Percentiles rank a stretch among this genome's conserved stretches.
Conservation (phyloP, 2,329 filamentous ascomycete species). For the Zarea fungicola region DNA sequence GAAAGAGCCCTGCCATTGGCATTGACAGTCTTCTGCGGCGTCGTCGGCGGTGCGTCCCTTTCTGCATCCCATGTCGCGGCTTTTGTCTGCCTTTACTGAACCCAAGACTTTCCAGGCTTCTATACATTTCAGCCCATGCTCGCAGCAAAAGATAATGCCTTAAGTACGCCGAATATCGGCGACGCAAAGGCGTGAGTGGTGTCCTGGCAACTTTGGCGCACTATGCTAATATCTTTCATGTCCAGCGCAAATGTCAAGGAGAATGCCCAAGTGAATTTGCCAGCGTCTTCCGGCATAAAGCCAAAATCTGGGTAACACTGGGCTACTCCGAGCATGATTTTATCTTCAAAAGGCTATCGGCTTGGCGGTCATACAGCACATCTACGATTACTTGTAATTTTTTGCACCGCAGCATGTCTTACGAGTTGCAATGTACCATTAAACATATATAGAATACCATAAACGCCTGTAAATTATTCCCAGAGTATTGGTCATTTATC, state of each 20-base stretch:
- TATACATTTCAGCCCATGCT: slow-evolving; percentile 35
- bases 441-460: neutral
- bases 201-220: neutral
- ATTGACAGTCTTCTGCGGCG: slow-evolving; percentile 32
- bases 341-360: too few relatives aligned
- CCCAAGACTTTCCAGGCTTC: slow-evolving; percentile 23
- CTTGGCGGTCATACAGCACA: too few relatives aligned
- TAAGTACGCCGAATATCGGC: too few relatives aligned
- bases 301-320: too few relatives aligned
- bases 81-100: neutral
- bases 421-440: neutral
- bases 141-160: slow-evolving; percentile 15
- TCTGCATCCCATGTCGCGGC: too few relatives aligned
- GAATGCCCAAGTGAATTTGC: too few relatives aligned
- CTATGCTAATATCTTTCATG: neutral
- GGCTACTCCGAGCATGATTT: too few relatives aligned
- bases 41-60: slow-evolving; percentile 30
- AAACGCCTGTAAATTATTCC: neutral
- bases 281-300: too few relatives aligned
- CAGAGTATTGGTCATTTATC: neutral
- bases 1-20: slow-evolving; percentile 30
- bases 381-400: too few relatives aligned
- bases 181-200: neutral
- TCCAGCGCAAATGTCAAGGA: neutral
- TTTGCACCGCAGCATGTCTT: too few relatives aligned